These are phyloP conservation scores for Aspergillus ellipticus DNA, from an alignment of 495 filamentous ascomycete species.

Conservation along the genomic window DNA sequence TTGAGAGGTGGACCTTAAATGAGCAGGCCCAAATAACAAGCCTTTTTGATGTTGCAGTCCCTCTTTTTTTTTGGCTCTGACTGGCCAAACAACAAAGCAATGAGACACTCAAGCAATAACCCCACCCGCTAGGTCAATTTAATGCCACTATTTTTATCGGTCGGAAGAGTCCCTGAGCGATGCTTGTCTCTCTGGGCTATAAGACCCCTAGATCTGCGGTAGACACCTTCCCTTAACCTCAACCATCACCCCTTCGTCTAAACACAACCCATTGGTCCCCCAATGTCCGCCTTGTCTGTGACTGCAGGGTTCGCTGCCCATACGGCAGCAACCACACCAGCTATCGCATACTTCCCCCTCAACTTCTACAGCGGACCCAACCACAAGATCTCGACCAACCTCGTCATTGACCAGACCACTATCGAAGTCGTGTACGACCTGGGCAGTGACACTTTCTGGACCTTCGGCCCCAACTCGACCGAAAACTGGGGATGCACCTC, in stretches of 20 bases:
- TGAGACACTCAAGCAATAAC: not conserved
- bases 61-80: too few species aligned
- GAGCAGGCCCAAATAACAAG: not conserved
- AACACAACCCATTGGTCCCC: too few species aligned
- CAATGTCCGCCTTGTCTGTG: not conserved
- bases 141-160: not conserved
- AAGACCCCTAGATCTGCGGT: too few species aligned
- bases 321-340: too few species aligned
- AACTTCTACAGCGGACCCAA: not conserved
- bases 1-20: not conserved
- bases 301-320: not conserved
- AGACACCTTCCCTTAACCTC: not conserved
- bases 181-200: not conserved
- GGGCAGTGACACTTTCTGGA: not conserved
- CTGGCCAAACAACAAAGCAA: not conserved
- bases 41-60: not conserved
- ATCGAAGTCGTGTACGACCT: not conserved
- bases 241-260: not conserved
- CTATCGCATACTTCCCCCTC: not conserved
- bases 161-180: too few species aligned
- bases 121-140: not conserved
- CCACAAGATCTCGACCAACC: not conserved
- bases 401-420: not conserved
- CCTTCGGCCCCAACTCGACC: not conserved
- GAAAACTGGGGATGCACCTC: not conserved